A percentile compares a stretch with the other conserved stretches of the same genome.
Evolutionary conservation across 2,329 filamentous ascomycete genomes (phyloP).

Genomic region (Clarireedia hainanense): DNA sequence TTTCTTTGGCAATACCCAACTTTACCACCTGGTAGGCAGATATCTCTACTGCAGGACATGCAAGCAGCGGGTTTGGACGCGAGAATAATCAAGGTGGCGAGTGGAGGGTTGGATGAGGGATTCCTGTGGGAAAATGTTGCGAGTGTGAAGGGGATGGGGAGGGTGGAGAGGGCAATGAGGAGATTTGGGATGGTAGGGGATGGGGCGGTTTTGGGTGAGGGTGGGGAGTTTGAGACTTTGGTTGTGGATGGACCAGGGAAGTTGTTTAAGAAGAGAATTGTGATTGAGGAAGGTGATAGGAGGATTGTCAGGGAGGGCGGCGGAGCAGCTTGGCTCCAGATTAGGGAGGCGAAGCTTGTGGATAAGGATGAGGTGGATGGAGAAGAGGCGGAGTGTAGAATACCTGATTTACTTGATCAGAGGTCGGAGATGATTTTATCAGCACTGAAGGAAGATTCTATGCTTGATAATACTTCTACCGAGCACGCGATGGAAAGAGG

Average conservation of each 20-base stretch:
- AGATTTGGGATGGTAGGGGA: slow-evolving; percentile 58
- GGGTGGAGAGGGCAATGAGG: slow-evolving; percentile 46
- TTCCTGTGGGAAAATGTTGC: slow-evolving; percentile 79
- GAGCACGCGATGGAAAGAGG: neutral
- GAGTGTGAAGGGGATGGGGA: slow-evolving; percentile 39
- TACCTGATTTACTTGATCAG: slow-evolving; percentile 60
- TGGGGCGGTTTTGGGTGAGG: slow-evolving; percentile 79
- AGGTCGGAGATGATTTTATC: slow-evolving; percentile 39
- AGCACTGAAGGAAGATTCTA: slow-evolving; percentile 2
- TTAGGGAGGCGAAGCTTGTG: slow-evolving; percentile 45
- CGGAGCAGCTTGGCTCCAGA: slow-evolving; percentile 65
- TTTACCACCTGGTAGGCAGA: slow-evolving; percentile 45
- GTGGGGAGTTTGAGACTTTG: slow-evolving; percentile 92
- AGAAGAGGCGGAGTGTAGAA: slow-evolving; percentile 34
- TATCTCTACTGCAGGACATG: slow-evolving; percentile 73
- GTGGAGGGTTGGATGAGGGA: slow-evolving; percentile 72
- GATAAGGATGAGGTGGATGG: slow-evolving; percentile 36
- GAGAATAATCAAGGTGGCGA: slow-evolving; percentile 92
- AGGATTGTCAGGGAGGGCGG: slow-evolving; percentile 59
- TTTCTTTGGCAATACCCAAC: slow-evolving; percentile 89
- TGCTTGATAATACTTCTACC: neutral
- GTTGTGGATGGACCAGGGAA: slow-evolving; percentile 69
- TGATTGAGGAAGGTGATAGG: slow-evolving; percentile 46
- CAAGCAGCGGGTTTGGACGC: slow-evolving; percentile 67
- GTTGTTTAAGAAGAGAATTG: slow-evolving; percentile 67